Percentiles rank a stretch among this genome's conserved stretches.
These are phyloP conservation scores for Penicillium rolfsii DNA, from an alignment of 2,329 filamentous ascomycete genomes.

Conservation along the genomic window DNA sequence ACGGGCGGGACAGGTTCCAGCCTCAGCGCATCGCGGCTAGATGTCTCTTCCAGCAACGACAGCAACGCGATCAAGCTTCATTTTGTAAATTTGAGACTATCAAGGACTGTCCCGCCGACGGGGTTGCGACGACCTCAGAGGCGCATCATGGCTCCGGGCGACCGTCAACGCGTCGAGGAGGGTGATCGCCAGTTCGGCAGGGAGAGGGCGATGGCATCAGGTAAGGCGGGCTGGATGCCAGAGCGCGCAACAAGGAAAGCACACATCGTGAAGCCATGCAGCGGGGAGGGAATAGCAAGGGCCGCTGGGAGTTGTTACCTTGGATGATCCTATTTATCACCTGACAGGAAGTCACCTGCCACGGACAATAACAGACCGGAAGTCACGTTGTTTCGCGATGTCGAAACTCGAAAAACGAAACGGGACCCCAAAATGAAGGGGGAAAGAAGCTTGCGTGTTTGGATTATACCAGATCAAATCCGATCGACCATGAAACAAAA, in stretches of 20 bases:
- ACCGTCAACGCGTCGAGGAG: slow-evolving; percentile 23
- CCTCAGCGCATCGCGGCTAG: slow-evolving; percentile 3
- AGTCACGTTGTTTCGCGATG: slow-evolving; percentile 35
- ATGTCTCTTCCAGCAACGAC: background rate
- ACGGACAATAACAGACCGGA: slow-evolving; percentile 43
- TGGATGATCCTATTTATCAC: slow-evolving; percentile 48
- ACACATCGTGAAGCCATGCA: slow-evolving; percentile 6
- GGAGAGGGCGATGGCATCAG: slow-evolving; percentile 4
- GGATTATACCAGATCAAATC: slow-evolving; percentile 17
- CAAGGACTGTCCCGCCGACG: slow-evolving; percentile 2
- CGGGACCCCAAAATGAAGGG: slow-evolving; percentile 28
- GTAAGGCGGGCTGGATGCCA: background rate
- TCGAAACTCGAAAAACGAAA: slow-evolving; percentile 34
- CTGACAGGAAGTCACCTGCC: slow-evolving; percentile 51
- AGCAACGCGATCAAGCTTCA: slow-evolving; percentile 4
- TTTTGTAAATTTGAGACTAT: slow-evolving; percentile 4
- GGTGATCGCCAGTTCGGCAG: background rate
- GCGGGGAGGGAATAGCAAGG: slow-evolving; percentile 24
- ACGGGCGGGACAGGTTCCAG: slow-evolving; percentile 7
- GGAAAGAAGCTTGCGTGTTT: slow-evolving; percentile 7
- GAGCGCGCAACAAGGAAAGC: slow-evolving; percentile 1
- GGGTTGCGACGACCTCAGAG: slow-evolving; percentile 22
- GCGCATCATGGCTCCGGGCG: slow-evolving; percentile 36
- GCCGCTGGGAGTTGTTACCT: slow-evolving; percentile 38
- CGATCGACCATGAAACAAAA: slow-evolving; percentile 26